Base-by-base conservation (phyloP, 257 asterid genomes). In the Nicotiana paniculata region DNA sequence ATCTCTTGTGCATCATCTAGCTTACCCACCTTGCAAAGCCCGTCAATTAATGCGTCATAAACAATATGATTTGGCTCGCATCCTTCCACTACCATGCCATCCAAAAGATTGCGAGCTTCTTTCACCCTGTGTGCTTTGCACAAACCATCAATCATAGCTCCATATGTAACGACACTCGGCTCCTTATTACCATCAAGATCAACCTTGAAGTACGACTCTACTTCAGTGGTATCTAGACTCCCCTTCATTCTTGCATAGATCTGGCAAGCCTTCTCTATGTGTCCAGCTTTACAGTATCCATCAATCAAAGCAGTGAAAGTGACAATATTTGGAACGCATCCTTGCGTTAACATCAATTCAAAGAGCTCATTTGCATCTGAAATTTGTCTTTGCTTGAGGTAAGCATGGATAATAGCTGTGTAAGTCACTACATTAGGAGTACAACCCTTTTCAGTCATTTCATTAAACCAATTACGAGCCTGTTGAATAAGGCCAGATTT, bases 1-100 rank as follows among this genome's bases (percentile, higher is more conserved):
- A 96, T 87, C 87, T 91, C 93, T 53, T 94, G 98, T 57, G 99
- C 98, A 86, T 96, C 99, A 70, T 94, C 97, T 67, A 94, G 91
- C 86, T 93, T 93, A 61, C 97, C 99, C 62, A 87, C 92, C 89
- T 96, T 96, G 91, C 99, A 94, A 83, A 92, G 90, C 67, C 99
- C 99, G 81, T 96, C 98, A 75, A 96, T 92, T 39, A 96, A 94
- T 81, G 99, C 97, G 83, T 92, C 97, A 89, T 90, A 94, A 51
- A 96, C 93, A 65, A 90, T 85, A 82, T 91, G 91, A 88, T 96
- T 94, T 37, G 99, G 97, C 83, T 87, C 92, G 80, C 91, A 90
- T 46, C 97, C 97, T 83, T 86, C 92, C 11, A 68, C 79, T 51
- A 55, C 81, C 97, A 96, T 96, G 58, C 90, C 92, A 82, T 93